Conservation (phyloP, 129 eudicot genomes). For the Flaveria linearis region DNA sequence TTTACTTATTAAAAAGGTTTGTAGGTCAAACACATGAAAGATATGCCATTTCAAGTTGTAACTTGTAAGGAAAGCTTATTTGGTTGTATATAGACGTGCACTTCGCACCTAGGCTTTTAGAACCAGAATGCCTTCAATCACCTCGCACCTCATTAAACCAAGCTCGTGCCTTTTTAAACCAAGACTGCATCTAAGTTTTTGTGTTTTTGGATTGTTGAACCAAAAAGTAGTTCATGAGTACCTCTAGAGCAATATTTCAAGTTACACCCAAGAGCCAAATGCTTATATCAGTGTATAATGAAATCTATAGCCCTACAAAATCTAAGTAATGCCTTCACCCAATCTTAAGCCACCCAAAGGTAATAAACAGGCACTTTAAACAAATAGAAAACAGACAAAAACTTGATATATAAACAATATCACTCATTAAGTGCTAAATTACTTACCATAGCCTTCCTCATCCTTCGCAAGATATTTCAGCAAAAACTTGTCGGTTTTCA, state of each 20-base stretch:
- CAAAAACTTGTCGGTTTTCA: constrained; percentile 68
- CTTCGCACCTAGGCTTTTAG: too few species aligned
- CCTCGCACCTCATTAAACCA: not conserved
- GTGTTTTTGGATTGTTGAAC: not conserved
- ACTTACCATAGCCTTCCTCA: constrained; percentile 72
- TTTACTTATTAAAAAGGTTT: too few species aligned
- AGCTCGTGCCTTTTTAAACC: not conserved
- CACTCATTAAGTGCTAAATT: not conserved
- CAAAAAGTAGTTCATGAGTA: not conserved
- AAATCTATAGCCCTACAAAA: not conserved
- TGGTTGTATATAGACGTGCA: too few species aligned
- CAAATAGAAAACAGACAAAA: not conserved
- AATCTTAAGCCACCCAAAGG: not conserved
- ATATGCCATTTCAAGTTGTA: too few species aligned
- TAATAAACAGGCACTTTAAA: not conserved
- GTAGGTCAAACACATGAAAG: too few species aligned
- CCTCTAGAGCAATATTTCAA: not conserved
- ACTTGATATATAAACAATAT: constrained; percentile 2
- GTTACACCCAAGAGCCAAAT: constrained; percentile 1
- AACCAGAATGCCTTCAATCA: not conserved
- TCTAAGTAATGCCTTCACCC: constrained; percentile 2
- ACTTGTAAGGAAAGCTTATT: too few species aligned
- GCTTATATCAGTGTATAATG: not conserved
- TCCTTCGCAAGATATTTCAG: constrained; percentile 58
- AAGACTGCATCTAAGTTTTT: constrained; percentile 4